phyloP scores from a whole-genome alignment of 2,329 filamentous ascomycete species.

The Onygena corvina region DNA sequence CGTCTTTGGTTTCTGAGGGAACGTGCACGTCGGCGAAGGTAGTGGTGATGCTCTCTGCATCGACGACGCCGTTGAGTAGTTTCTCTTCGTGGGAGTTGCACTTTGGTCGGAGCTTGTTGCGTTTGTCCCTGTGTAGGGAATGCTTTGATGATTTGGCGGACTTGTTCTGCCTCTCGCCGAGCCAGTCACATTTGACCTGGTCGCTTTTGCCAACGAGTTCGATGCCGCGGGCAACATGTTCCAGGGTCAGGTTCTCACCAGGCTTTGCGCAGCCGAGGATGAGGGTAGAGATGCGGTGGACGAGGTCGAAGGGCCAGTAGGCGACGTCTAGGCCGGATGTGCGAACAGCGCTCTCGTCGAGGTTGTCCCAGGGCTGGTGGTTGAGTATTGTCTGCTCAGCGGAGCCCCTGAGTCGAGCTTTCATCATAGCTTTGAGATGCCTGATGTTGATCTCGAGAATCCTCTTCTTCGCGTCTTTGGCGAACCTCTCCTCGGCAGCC shows the following conservation, averaged over 20 bases:
- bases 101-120: conserved; percentile 43
- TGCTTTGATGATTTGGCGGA: conserved; percentile 22
- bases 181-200: conserved; percentile 28
- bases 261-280: conserved; percentile 40
- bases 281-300: conserved; percentile 48
- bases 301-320: conserved; percentile 48
- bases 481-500: conserved; percentile 31
- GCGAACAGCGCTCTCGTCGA: conserved; percentile 21
- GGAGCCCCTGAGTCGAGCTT: conserved; percentile 24
- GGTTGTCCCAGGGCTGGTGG: conserved; percentile 22
- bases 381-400: conserved; percentile 25
- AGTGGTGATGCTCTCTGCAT: conserved; percentile 68
- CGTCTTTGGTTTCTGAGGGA: conserved; percentile 67
- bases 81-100: conserved; percentile 71
- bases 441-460: conserved; percentile 50
- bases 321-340: conserved; percentile 37
- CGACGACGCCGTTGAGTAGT: conserved; percentile 67
- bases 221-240: conserved; percentile 28
- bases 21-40: conserved; percentile 83
- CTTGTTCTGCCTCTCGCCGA: conserved; percentile 24
- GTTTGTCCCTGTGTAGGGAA: conserved; percentile 29
- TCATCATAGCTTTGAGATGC: conserved; percentile 53
- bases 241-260: conserved; percentile 30
- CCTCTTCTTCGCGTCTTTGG: conserved; percentile 39
- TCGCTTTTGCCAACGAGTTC: conserved; percentile 33